Base-by-base conservation (phyloP, 2,329 filamentous ascomycete genomes). In the Furcasterigmium furcatum region DNA sequence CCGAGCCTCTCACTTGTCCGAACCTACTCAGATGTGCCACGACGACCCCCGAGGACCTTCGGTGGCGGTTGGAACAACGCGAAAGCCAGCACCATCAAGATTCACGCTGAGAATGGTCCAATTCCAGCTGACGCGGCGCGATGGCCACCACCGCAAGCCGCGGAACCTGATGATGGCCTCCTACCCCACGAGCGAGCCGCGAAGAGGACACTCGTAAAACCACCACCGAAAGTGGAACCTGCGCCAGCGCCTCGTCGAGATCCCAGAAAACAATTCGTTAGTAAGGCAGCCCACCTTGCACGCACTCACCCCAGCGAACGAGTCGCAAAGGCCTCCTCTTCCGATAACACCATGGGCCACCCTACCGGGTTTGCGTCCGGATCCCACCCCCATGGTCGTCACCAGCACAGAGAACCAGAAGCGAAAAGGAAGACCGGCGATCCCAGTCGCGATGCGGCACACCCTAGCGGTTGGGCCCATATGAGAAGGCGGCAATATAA, bases 121-220 rank as follows among this genome's bases (percentile, higher is more conserved):
- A n/a, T n/a, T n/a, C n/a, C n/a, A n/a, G n/a, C n/a, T n/a, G n/a
- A n/a, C n/a, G n/a, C n/a, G n/a, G n/a, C n/a, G n/a, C n/a, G n/a
- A 9, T 44, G 50, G 19, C 18, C 14, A 13, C 29, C 43, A 4
- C 12, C 38, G 29, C 29, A 9, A 29, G n/a, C 27, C 16, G 10
- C 40, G 14, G 14, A 22, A 5, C 35, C 42, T 4, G 38, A 44
- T 4, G 53, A 56, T 25, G 55, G 54, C 2, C 54, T 71, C 30
- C 59, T 71, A 6, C 68, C 67, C 3, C 67, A 71, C 38, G 68
- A 71, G 45, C 41, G 53, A n/a, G 60, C 61, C 30, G 68, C 68
- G 29, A 62, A 64, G 9, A 44, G 57, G 42, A 59, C 54, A 41
- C 27, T 52, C 13, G 45, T 41, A 7, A 41, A 30, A 14, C 27